Evolutionary conservation across 148 eudicot genomes (phyloP), one percentile per base, ranked within the genome.

Genomic region (Cornus kousa): DNA sequence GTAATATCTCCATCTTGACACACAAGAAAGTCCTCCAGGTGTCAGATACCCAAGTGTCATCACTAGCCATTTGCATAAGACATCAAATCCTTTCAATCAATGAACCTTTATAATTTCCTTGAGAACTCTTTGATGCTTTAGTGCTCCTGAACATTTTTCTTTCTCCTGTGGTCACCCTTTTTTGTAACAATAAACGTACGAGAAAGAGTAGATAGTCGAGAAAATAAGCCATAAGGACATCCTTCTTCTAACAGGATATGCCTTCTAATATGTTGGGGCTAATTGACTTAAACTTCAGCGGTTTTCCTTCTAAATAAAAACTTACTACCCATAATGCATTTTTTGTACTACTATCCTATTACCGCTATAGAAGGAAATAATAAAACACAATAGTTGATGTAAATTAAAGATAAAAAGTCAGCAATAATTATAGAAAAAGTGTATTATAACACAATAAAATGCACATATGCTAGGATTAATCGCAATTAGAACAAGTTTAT

Each of bases 211-310:
- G 43, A 80, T 0, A 67, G 17, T 4, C 17, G 62, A 43, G 55
- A 77, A 76, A 46, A 9, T 17, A 71, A 64, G 87, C 2, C 53
- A 37, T 75, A 8, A 67, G 7, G 10, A 40, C 10, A 66, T 43
- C 37, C 37, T 35, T 66, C 39, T 43, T 9, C 9, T 59, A 12
- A 5, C 2, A 0, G 40, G 55, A 66, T 50, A 76, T 43, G 19
- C 23, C 57, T 62, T 62, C 55, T 40, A 22, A n/a, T 75, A 53
- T 23, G 5, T 4, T n/a, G 20, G 55, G n/a, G 20, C 78, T 64
- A 13, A 39, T n/a, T 3, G 12, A 46, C 70, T 65, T 62, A 9
- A 62, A 57, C 20, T 12, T n/a, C 55, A n/a, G 6, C 31, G 9
- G 35, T 11, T 14, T 46, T 66, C 59, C 17, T 46, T 46, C 22